Evolutionary conservation across 345 rosid species (phyloP), one percentile per base, ranked within the genome.

Genomic region (Citrus glauca): DNA sequence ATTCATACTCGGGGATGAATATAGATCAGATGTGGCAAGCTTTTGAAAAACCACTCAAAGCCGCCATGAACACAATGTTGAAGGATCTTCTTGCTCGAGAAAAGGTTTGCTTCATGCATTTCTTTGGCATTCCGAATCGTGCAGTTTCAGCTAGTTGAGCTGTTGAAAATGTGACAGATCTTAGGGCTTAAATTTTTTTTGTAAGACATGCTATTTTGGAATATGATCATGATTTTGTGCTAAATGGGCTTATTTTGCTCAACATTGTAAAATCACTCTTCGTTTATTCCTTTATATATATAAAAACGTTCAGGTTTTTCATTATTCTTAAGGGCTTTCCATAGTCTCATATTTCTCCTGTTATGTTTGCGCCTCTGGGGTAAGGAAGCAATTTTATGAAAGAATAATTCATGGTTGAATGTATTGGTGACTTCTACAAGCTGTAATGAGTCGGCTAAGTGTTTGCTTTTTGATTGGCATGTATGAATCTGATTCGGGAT

Each of bases 181-280:
- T 19, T 63, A 9, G 11, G 5, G 69, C 5, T 28, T 24, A 19
- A 28, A 1, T 9, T 62, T 35, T 35, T 40, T 1, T 38, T 28
- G 20, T 8, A 40, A 27, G 42, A 45, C 14, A 1, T 25, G 17
- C 19, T 14, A 1, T 42, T 63, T 28, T 63, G 57, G 61, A 42
- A 30, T 28, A 28, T 74, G 56, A 74, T 25, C 10, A 38, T 20
- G 66, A 53, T 76, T 45, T 35, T 66, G 32, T 9, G 33, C 6
- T 64, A 48, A 59, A 30, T 76, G 17, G 37, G 66, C 48, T 72
- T n/a, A 48, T 56, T 17, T 35, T 56, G 50, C 61, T 66, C 79
- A 7, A 55, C 37, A 66, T 35, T 66, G 79, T 55, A 55, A n/a
- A 75, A 4, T 53, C 32, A 1, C 59, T 24, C 71, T n/a, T 27